A percentile compares a stretch with the other conserved stretches of the same genome.
These are phyloP conservation scores for Parachaetomium inaequale DNA, from an alignment of 495 filamentous ascomycete genomes.

Conservation along the genomic window DNA sequence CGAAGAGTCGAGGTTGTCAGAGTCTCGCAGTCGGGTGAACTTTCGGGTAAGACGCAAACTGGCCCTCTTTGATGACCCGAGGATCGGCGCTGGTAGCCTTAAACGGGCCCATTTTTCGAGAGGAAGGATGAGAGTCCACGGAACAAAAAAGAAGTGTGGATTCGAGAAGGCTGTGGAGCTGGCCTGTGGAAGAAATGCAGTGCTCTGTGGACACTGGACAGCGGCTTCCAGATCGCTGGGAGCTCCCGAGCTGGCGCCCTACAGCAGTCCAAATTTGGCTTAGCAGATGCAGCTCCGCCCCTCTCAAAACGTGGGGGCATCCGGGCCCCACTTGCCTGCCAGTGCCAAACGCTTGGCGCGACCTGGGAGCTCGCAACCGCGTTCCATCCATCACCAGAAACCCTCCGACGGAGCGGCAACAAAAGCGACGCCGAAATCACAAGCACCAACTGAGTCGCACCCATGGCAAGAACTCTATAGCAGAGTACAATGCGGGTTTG, in stretches of 20 bases:
- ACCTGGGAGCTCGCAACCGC: neutral
- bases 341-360: neutral
- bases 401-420: neutral
- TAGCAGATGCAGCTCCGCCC: slow-evolving; percentile 8
- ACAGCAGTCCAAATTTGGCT: slow-evolving; percentile 1
- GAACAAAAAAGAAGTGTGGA: neutral
- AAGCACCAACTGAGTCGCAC: neutral
- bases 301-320: slow-evolving; percentile 6
- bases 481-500: neutral
- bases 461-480: neutral
- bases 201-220: slow-evolving; percentile 3
- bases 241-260: neutral
- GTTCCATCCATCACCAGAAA: slow-evolving; percentile 8
- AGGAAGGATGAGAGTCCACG: neutral
- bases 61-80: neutral
- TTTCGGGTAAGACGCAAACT: neutral
- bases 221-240: slow-evolving; percentile 6
- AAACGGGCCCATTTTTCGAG: neutral
- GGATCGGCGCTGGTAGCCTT: slow-evolving; percentile 3
- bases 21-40: neutral
- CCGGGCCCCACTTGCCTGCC: neutral
- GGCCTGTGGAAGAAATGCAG: neutral
- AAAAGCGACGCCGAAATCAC: neutral
- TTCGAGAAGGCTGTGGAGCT: neutral
- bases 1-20: neutral